Percentiles rank a stretch among this genome's conserved stretches.
Evolutionary conservation across 116 monocot genomes (phyloP).

Genomic region (Posidonia oceanica): DNA sequence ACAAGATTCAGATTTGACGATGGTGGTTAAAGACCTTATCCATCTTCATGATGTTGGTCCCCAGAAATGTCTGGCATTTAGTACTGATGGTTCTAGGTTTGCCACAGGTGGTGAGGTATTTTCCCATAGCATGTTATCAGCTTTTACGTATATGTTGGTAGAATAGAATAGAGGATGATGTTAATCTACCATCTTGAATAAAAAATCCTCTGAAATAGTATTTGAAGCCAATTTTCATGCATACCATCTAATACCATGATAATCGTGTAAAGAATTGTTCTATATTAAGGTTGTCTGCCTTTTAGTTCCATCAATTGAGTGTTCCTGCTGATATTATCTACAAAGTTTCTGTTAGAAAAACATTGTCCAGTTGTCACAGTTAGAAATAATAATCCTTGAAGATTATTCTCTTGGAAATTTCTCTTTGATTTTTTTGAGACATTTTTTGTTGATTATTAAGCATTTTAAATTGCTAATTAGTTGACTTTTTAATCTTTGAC

Average conservation of each 20-base stretch:
- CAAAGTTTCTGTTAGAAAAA: too few relatives aligned
- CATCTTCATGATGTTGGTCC: conserved; percentile 49
- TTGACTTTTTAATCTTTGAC: not conserved
- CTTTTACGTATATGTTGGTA: not conserved
- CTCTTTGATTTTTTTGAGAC: not conserved
- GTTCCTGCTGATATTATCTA: too few relatives aligned
- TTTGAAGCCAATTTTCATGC: too few relatives aligned
- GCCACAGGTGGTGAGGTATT: conserved; percentile 70
- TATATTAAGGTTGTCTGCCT: too few relatives aligned
- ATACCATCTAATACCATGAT: too few relatives aligned
- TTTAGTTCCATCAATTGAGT: too few relatives aligned
- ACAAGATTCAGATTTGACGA: conserved; percentile 31
- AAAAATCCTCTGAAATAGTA: not conserved
- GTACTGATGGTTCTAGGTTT: conserved; percentile 78
- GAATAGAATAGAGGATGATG: not conserved
- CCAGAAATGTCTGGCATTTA: conserved; percentile 82
- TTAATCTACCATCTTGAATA: not conserved
- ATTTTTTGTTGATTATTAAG: not conserved
- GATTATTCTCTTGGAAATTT: not conserved
- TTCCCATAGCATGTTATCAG: not conserved
- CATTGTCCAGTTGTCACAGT: too few relatives aligned
- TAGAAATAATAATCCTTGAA: not conserved
- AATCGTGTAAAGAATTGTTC: too few relatives aligned
- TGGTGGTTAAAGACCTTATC: conserved; percentile 35
- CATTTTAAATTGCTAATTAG: not conserved